phyloP scores from a whole-genome alignment of 768 basidiomycete genomes.

The Lactifluus hygrophoroides region DNA sequence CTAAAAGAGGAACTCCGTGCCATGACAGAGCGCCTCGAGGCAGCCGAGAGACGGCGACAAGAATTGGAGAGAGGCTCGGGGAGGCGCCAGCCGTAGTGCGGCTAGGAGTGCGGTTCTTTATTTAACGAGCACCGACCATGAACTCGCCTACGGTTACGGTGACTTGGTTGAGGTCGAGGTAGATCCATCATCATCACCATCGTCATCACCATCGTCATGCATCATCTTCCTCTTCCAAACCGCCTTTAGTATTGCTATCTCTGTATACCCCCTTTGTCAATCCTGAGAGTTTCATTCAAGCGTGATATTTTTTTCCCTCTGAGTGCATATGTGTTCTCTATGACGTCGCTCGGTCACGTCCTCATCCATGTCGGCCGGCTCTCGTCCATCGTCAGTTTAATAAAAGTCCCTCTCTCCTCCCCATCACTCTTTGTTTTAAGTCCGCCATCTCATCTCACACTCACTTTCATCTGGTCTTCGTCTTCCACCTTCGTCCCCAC shows the following conservation, averaged over 20 bases:
- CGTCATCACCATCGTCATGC: no score
- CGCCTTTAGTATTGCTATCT: not conserved
- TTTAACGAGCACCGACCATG: conserved; percentile 1
- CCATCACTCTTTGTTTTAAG: not conserved
- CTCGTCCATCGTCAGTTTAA: not conserved
- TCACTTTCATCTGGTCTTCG: not conserved
- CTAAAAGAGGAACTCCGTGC: conserved; percentile 66
- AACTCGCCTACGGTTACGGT: no score
- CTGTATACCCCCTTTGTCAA: not conserved
- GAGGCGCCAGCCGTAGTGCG: not conserved
- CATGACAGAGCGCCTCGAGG: conserved; percentile 67
- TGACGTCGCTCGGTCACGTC: not conserved
- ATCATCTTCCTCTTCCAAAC: not conserved
- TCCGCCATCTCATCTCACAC: not conserved
- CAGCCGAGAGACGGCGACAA: conserved; percentile 54
- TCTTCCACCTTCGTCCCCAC: not conserved
- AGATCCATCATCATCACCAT: not conserved
- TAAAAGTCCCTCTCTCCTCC: not conserved
- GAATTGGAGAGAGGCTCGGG: conserved; percentile 28
- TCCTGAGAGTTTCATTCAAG: not conserved
- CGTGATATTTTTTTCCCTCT: not conserved
- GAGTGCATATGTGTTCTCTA: not conserved
- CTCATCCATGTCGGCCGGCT: not conserved
- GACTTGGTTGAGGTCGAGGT: not conserved
- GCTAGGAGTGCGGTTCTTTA: not conserved